Evolutionary conservation across 1,139 yeast genomes (phyloP), one percentile per base, ranked within the genome.

Genomic region (Casaregolazyma lundiana): DNA sequence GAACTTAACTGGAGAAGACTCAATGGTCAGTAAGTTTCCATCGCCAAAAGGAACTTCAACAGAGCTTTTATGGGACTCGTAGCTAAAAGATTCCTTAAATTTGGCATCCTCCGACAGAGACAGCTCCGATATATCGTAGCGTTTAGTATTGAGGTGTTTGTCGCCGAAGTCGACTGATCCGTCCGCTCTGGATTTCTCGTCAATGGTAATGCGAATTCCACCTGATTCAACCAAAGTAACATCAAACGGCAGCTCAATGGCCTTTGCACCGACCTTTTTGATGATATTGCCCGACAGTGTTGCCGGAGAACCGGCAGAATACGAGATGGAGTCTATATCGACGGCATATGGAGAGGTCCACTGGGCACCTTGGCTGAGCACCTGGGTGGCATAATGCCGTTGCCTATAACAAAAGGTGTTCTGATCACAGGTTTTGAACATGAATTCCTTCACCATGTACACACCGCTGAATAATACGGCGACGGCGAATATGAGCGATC

Each of bases 351-450:
- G 76, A 1, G 80, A 67, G 20, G 57, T 40, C 43, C 48, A 37
- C 32, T 22, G 34, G 15, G 21, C 22, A 20, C 24, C 26, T 38
- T 41, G 21, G 26, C 26, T 15, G 59, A 52, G 69, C 13, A 83
- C 73, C 43, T 72, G 65, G 13, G 63, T 59, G 1, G 94, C 92
- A 63, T 76, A 89, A 51, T 78, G 79, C 45, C 94, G 69, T 59
- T 92, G 88, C 61, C 98, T 73, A 44, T 75, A 69, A 63, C 98
- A 92, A 62, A 92, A 90, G 6, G 97, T 95, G 17, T 90, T 77
- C 57, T 85, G 82, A 8, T 72, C 80, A 67, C 98, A 92, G 13
- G 76, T 78, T 64, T 87, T 86, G 71, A 90, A 86, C 49, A 89
- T 66, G 57, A 81, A 79, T 9, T 76, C 77, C 62, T 87, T 84